Evolutionary conservation across 495 filamentous ascomycete genomes (phyloP), one percentile per base, ranked within the genome.

Genomic region (Neurospora tetrasperma): DNA sequence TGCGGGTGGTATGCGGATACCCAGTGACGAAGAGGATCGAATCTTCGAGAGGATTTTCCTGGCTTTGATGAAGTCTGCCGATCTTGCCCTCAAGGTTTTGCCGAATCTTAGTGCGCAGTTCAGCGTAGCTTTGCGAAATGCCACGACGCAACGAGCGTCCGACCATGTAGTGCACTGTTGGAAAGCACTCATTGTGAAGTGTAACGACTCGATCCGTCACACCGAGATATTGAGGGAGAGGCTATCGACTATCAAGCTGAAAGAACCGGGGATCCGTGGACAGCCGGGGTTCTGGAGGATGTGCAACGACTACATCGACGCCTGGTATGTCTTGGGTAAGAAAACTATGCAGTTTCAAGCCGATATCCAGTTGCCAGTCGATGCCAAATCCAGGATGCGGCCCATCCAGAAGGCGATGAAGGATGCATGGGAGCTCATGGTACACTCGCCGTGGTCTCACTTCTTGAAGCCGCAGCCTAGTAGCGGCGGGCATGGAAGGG

Each of bases 251-350:
- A 93, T 96, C 83, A 93, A 93, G 81, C 83, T 96, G 38, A 94
- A 93, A 76, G 93, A 97, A 73, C 92, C 90, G 10, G 90, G 88
- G 18, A 86, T 92, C 69, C 87, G 93, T 40, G 93, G 90, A 42
- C 90, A 94, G 74, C 85, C 87, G 31, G 87, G 90, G 68, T 96
- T 97, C 80, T 97, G 94, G 94, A 88, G 88, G 72, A 85, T 93
- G 38, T 94, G 91, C 84, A 92, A 90, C 79, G 82, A 83, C 54
- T 96, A 94, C 76, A 88, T 95, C 79, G 84, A 89, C 73, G 87
- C 92, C 18, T 96, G 93, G 83, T 88, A 89, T 73, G 88, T 93
- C 69, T 83, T 96, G 2, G 90, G 90, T 14, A 86, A 86, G 48
- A 89, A 90, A 74, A 88, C 94, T 80, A 91, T 89, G 77, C 88